These are phyloP conservation scores for Omphalea diandra DNA, from an alignment of 441 rosid genomes.

Conservation along the genomic window DNA sequence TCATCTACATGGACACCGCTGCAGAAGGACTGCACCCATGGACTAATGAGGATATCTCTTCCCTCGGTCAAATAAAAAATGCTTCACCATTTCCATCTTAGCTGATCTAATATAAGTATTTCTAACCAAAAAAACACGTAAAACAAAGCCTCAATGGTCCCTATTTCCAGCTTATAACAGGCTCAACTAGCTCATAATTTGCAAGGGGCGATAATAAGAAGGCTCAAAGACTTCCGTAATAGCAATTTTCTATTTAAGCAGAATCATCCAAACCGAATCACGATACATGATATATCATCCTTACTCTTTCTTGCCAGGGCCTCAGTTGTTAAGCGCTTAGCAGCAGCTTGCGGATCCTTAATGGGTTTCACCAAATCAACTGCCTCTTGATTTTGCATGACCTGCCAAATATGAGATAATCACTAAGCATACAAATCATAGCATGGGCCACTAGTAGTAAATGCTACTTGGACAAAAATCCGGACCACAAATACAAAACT, in stretches of 20 bases:
- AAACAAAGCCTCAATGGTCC: slow-evolving; percentile 13
- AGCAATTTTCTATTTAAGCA: too few species aligned
- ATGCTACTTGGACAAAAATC: not conserved
- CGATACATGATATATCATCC: slow-evolving; percentile 76
- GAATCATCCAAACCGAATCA: slow-evolving; percentile 54
- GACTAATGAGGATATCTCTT: slow-evolving; percentile 20
- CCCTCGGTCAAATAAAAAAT: slow-evolving; percentile 22
- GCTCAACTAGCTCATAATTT: slow-evolving; percentile 13
- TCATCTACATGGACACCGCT: too few species aligned
- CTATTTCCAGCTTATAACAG: slow-evolving; percentile 15
- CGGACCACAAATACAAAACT: not conserved
- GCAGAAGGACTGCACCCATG: too few species aligned
- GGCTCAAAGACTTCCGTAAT: not conserved
- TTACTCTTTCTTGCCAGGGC: slow-evolving; percentile 68
- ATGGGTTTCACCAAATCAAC: slow-evolving; percentile 52
- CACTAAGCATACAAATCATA: slow-evolving; percentile 1
- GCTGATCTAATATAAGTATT: slow-evolving; percentile 6
- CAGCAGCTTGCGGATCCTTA: slow-evolving; percentile 62
- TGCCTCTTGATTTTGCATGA: slow-evolving; percentile 64
- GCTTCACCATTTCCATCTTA: slow-evolving; percentile 25
- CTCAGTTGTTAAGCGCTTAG: slow-evolving; percentile 57
- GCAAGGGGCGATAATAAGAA: not conserved
- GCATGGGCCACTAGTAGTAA: not conserved
- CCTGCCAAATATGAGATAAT: slow-evolving; percentile 37
- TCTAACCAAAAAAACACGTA: slow-evolving; percentile 17